Percentiles rank a stretch among this genome's conserved stretches.
Conservation (phyloP, 345 rosid species). For the Arabis hirsuta region DNA sequence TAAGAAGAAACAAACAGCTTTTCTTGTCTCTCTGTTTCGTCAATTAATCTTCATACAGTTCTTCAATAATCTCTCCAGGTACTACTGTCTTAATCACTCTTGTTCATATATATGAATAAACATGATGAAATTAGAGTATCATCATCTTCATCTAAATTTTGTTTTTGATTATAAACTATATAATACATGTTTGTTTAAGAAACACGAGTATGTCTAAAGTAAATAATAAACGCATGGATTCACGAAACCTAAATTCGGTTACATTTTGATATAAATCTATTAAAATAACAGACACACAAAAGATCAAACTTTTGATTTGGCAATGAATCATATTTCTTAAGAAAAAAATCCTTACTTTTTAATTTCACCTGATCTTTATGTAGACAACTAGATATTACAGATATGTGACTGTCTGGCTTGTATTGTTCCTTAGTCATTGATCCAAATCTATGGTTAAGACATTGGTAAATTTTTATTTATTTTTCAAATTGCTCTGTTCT, state of each 20-base stretch:
- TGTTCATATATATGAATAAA: constrained; percentile 16
- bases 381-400: constrained; percentile 14
- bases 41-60: constrained; percentile 15
- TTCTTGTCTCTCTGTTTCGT: constrained; percentile 23
- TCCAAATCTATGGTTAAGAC: background rate
- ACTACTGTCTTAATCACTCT: constrained; percentile 13
- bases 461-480: background rate
- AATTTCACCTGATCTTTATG: background rate
- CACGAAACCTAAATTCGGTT: background rate
- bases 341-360: background rate
- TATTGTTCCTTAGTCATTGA: constrained; percentile 1
- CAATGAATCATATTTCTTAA: background rate
- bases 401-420: background rate
- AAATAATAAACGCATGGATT: background rate
- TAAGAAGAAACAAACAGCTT: constrained; percentile 7
- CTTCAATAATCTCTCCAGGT: constrained; percentile 34
- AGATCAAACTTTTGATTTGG: background rate
- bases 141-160: constrained; percentile 8
- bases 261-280: background rate
- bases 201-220: background rate
- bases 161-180: background rate
- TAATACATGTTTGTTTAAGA: background rate
- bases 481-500: background rate
- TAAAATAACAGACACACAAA: background rate
- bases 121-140: constrained; percentile 20